Evolutionary conservation across 75 land plant species (phyloP), one percentile per base, ranked within the genome.

Genomic region (Pinus taeda): DNA sequence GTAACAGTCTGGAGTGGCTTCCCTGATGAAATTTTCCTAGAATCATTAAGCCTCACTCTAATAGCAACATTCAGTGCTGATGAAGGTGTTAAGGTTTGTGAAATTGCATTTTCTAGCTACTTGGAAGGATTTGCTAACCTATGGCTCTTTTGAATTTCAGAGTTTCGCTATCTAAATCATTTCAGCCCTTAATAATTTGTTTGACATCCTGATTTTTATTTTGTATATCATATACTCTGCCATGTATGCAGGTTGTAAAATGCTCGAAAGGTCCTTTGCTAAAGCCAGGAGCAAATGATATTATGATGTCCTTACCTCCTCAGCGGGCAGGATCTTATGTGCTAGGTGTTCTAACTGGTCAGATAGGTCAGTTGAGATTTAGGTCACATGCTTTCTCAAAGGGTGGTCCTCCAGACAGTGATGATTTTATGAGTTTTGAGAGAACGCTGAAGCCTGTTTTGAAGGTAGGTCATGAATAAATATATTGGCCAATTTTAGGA

Each of bases 1-100:
- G 93, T 94, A 18, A 87, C 92, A 55, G 85, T 94, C 15, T 97
- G 99, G 99, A 97, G 99, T 88, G 99, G 99, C 73, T 97, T 97
- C 77, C 91, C 95, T 76, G 95, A 93, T 77, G 99, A 92, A 60
- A 89, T 97, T 76, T 74, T 85, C 49, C 89, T 97, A 60, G 95
- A 97, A 15, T 88, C 92, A 53, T 88, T 97, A 57, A 94, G 90
- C 77, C 84, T 97, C 58, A 97, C 98, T 13, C 74, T 97, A 65
- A 84, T 73, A 24, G 88, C 93, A 57, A 91, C 93, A 49, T 82
- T 78, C 71, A 89, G 79, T 85, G 82, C 86, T 59, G 99, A 97
- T 79, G 99, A 97, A 80, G 95, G 95, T 76, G 84, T 79, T 18
- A 94, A 94, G 99, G 98, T 94, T 77, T 83, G 87, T 26, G 53